phyloP scores from a whole-genome alignment of 2,329 filamentous ascomycete species.

The Aureobasidium pullulans region DNA sequence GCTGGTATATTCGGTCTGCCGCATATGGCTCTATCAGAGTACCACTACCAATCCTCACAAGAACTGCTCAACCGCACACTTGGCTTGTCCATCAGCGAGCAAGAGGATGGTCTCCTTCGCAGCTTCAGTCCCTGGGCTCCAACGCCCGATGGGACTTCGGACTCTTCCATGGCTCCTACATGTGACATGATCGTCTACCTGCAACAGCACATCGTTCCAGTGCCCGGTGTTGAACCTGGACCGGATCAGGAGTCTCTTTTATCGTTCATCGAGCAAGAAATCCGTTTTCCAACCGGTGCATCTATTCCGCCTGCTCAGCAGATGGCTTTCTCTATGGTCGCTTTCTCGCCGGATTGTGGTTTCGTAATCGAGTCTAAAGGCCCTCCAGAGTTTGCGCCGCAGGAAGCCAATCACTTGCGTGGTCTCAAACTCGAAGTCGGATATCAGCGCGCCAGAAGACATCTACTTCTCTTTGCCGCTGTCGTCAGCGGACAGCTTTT shows the following conservation, averaged over 20 bases:
- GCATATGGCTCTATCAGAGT: conserved; percentile 61
- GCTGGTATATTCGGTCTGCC: conserved; percentile 85
- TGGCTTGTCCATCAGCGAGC: conserved; percentile 56
- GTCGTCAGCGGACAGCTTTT: conserved; percentile 47
- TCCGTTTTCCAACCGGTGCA: conserved; percentile 52
- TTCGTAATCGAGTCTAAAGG: conserved; percentile 57
- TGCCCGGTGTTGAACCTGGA: conserved; percentile 7
- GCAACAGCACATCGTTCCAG: conserved; percentile 57
- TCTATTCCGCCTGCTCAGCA: conserved; percentile 44
- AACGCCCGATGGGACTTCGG: conserved; percentile 49
- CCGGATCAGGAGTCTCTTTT: conserved; percentile 27
- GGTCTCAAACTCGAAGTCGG: conserved; percentile 52
- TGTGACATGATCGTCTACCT: conserved; percentile 88
- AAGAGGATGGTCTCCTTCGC: conserved; percentile 51
- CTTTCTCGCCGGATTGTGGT: conserved; percentile 61
- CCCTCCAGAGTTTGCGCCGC: conserved; percentile 46
- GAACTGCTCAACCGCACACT: conserved; percentile 67
- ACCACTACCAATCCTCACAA: conserved; percentile 40
- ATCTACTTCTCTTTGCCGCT: conserved; percentile 46
- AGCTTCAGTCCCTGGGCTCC: conserved; percentile 67
- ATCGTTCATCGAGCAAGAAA: conserved; percentile 50
- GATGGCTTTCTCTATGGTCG: conserved; percentile 51
- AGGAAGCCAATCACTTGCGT: conserved; percentile 44
- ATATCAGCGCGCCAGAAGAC: conserved; percentile 39
- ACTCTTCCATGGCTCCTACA: conserved; percentile 57